Percentiles rank a stretch among this genome's conserved stretches.
These are phyloP conservation scores for Pyrenophora graminea DNA, from an alignment of 2,329 filamentous ascomycete species.

Conservation along the genomic window DNA sequence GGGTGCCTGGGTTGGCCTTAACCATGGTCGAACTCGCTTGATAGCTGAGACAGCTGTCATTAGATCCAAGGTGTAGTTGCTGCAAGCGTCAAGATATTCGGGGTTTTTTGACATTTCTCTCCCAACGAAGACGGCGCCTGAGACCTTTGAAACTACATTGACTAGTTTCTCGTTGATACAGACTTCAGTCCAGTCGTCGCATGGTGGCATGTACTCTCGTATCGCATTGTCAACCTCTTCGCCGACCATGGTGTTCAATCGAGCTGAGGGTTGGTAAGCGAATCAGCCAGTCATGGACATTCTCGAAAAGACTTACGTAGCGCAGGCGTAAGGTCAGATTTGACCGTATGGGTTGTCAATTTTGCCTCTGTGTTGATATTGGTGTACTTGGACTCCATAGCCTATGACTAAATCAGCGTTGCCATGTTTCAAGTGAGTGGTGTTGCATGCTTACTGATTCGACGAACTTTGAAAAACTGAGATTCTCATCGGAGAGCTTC, in stretches of 20 bases:
- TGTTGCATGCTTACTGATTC: conserved; percentile 21
- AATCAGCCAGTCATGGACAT: not conserved
- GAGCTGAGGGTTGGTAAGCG: conserved; percentile 26
- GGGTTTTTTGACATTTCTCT: conserved; percentile 34
- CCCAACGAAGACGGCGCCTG: conserved; percentile 43
- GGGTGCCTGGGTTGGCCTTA: conserved; percentile 30
- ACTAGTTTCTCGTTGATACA: conserved; percentile 34
- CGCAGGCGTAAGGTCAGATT: conserved; percentile 41
- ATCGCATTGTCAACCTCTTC: conserved; percentile 38
- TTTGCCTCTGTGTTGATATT: conserved; percentile 24
- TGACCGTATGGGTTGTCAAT: conserved; percentile 29
- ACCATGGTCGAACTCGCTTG: conserved; percentile 32
- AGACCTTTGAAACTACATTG: conserved; percentile 41
- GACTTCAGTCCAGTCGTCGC: conserved; percentile 40
- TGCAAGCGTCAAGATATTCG: conserved; percentile 35
- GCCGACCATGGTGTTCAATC: conserved; percentile 35
- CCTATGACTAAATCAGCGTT: conserved; percentile 22
- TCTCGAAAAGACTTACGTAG: conserved; percentile 28
- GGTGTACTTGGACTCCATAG: conserved; percentile 41
- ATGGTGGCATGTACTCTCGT: conserved; percentile 31
- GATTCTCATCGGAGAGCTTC: conserved; percentile 38
- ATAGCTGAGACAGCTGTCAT: conserved; percentile 33
- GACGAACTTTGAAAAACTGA: conserved; percentile 38
- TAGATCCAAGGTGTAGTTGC: conserved; percentile 41
- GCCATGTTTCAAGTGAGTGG: not conserved